Base-by-base conservation (phyloP, 2,329 filamentous ascomycete genomes). In the Phyllosticta citrichinensis region DNA sequence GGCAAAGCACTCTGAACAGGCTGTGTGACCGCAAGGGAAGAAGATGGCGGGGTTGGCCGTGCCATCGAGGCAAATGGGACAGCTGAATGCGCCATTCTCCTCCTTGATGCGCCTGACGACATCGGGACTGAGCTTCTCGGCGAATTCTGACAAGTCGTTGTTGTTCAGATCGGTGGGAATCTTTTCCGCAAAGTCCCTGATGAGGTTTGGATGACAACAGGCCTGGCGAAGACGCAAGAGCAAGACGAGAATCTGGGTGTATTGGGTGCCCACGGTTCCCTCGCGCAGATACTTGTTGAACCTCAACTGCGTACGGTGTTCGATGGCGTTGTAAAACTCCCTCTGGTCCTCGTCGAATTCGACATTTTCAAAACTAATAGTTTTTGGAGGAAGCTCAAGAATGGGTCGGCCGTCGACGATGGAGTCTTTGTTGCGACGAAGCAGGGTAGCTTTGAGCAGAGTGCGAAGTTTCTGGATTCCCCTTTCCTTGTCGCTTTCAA, bases 401-500 rank as follows among this genome's bases (percentile, higher is more conserved):
- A 93, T 89, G 0, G 88, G 89, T 66, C 89, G 82, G 8, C 91
- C 91, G 69, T 96, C 87, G 60, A 96, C 86, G 64, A 82, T 76
- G 0, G 90, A 91, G 35, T 83, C 80, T 74, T 96, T 96, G 61
- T 87, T 92, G 20, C 92, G 87, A 27, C 91, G 87, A 56, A 96
- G 80, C 75, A 96, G 86, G 55, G 92, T 85, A 1, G 88, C 87
- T 67, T 89, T 91, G 47, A 96, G 81, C 5, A 96, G 74, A 5
- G 84, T 84, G 62, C 90, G 89, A 5, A 96, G 75, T 66, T 86
- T 83, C 57, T 76, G 75, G 85, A 96, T 90, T 2, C 86, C 86
- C 51, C 35, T 69, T 69, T 20, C 30, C 30, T 63, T 65, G 14
- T 51, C 55, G 12, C 56, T 56, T 14, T 61, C 59, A 24, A 61